Base-by-base conservation (phyloP, 441 rosid genomes). In the Populus hybrid region DNA sequence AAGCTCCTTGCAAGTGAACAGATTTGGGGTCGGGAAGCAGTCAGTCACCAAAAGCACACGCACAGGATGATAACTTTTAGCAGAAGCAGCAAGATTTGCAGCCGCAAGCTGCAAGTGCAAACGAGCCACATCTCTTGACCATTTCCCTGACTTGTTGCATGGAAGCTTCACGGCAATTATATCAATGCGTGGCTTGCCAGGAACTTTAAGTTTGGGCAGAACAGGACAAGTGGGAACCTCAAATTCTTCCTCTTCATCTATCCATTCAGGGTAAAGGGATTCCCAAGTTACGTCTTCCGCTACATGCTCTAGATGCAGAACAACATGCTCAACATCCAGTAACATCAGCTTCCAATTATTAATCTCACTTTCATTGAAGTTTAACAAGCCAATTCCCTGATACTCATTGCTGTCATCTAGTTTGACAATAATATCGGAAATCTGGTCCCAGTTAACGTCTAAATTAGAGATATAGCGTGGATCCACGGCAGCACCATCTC, bases 101-200 rank as follows among this genome's bases (percentile, higher is more conserved):
- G 90, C 93, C 5, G 89, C 91, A 75, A 94, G 90, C 87, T 94
- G 98, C 84, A 94, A 79, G 78, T 93, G 98, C 82, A 93, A 82
- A 46, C 94, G 88, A 71, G 91, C 94, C 59, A 93, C 93, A 76
- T 94, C 97, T 82, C 97, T 91, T 34, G 95, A 86, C 97, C 97
- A 93, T 67, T 71, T 87, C 36, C 88, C 90, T 32, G 72, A 72
- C 85, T 84, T 89, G 72, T 85, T 75, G 81, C 97, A 91, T 0
- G 97, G 97, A 83, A 94, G 96, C 89, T 94, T 94, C 78, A 89
- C 89, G 12, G 90, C 85, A 21, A 92, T 82, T 72, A 94, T 85
- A 85, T 92, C 94, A 24, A 91, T 76, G 73, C 96, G 89, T 71
- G 97, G 93, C 77, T 90, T 94, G 30, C 90, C 91, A 70, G 94